A percentile compares a stretch with the other conserved stretches of the same genome.
phyloP scores from a whole-genome alignment of 129 eudicot genomes.

The Escallonia herrerae region DNA sequence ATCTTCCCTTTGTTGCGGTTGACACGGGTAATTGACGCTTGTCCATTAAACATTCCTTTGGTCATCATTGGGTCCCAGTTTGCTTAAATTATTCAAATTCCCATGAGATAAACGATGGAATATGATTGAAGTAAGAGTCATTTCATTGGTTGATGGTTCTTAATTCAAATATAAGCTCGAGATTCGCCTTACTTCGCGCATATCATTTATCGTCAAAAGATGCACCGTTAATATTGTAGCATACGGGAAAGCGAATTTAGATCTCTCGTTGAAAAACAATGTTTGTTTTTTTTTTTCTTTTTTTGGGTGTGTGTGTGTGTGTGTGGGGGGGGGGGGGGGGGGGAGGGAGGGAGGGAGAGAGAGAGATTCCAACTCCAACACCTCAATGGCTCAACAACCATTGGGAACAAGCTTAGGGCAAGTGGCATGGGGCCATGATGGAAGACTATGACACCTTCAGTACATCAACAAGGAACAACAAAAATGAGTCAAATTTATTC shows the following conservation, averaged over 20 bases:
- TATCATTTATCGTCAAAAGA: too few relatives aligned
- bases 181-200: too few relatives aligned
- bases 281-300: not conserved
- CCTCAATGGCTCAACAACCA: not conserved
- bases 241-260: too few relatives aligned
- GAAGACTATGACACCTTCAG: constrained; percentile 14
- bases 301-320: too few relatives aligned
- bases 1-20: constrained; percentile 15
- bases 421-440: not conserved
- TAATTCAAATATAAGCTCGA: too few relatives aligned
- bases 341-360: not conserved
- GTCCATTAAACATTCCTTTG: constrained; percentile 16
- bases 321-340: too few relatives aligned
- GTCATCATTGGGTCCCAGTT: constrained; percentile 18
- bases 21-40: constrained; percentile 21
- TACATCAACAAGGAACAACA: constrained; percentile 17
- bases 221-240: too few relatives aligned
- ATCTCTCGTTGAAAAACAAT: not conserved
- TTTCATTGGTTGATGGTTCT: not conserved
- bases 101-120: not conserved
- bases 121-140: not conserved
- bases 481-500: constrained; percentile 2
- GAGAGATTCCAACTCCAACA: not conserved
- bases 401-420: too few relatives aligned
- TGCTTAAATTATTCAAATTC: constrained; percentile 3